Evolutionary conservation across 2,329 filamentous ascomycete species (phyloP).

Genomic region (Myriosclerotinia duriaeana): DNA sequence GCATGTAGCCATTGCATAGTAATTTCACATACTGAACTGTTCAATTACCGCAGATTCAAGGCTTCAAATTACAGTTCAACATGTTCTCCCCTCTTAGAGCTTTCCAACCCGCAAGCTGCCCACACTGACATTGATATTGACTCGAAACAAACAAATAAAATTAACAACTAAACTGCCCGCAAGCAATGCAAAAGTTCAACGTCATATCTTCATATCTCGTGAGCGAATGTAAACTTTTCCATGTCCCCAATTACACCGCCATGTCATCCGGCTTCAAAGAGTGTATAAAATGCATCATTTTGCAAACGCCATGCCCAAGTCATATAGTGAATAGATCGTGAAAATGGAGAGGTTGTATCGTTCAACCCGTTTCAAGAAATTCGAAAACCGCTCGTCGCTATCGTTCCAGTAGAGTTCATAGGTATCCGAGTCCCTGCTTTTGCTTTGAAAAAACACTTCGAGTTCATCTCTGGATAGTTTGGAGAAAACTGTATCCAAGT

Average conservation of each 20-base stretch:
- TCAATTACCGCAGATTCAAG: too few relatives aligned
- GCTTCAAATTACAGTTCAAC: too few relatives aligned
- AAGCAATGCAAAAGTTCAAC: background rate
- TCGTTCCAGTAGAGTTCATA: constrained; percentile 10
- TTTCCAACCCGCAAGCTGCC: background rate
- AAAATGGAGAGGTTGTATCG: background rate
- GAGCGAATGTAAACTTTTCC: constrained; percentile 4
- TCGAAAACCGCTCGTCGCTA: constrained; percentile 20
- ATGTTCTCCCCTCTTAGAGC: background rate
- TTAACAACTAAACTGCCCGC: constrained; percentile 3
- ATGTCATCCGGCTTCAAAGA: background rate
- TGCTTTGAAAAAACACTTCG: constrained; percentile 33
- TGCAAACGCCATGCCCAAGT: background rate
- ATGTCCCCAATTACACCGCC: background rate
- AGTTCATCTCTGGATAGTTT: constrained; percentile 27
- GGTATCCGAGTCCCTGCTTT: constrained; percentile 19
- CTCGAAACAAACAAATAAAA: background rate
- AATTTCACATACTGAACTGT: too few relatives aligned
- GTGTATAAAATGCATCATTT: background rate
- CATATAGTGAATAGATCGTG: background rate
- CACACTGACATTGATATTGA: background rate
- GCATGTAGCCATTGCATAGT: too few relatives aligned
- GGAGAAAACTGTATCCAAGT: constrained; percentile 34
- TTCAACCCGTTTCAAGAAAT: background rate
- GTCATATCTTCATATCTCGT: background rate